These are phyloP conservation scores for Aspergillus niger DNA, from an alignment of 2,329 filamentous ascomycete species.

Conservation along the genomic window DNA sequence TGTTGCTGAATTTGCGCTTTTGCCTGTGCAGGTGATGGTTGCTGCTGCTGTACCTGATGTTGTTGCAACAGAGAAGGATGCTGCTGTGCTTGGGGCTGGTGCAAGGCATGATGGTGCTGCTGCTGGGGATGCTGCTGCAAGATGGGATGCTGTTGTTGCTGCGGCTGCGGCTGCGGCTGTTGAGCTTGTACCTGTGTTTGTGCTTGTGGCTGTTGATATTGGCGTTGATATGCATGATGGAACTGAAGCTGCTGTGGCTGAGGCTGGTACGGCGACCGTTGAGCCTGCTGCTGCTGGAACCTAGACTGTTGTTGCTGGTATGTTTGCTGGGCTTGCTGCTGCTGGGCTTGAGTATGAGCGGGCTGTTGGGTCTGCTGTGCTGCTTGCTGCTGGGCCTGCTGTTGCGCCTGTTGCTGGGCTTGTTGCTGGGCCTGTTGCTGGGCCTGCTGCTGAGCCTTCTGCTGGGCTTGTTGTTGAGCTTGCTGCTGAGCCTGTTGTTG, in stretches of 20 bases:
- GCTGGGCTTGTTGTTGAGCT: background rate
- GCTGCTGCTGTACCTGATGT: conserved; percentile 20
- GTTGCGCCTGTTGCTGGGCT: conserved; percentile 19
- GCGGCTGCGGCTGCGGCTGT: conserved; percentile 18
- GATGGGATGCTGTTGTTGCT: conserved; percentile 20
- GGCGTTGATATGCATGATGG: conserved; percentile 10
- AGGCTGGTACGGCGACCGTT: conserved; percentile 16
- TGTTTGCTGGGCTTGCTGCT: conserved; percentile 19
- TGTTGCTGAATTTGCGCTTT: conserved; percentile 6
- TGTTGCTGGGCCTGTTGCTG: conserved; percentile 9
- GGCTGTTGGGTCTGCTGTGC: conserved; percentile 11
- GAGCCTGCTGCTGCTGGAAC: conserved; percentile 22
- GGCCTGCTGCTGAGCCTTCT: conserved; percentile 9
- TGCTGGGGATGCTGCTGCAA: conserved; percentile 14
- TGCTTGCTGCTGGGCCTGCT: conserved; percentile 13
- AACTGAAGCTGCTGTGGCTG: conserved; percentile 15
- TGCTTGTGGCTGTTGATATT: conserved; percentile 16
- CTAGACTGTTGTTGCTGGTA: conserved; percentile 21
- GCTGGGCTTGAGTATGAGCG: conserved; percentile 15
- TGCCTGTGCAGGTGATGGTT: conserved; percentile 4
- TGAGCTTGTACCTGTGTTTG: conserved; percentile 20
- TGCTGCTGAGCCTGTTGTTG: background rate
- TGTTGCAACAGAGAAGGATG: conserved; percentile 25
- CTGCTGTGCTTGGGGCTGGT: conserved; percentile 20
- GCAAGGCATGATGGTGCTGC: conserved; percentile 24